Evolutionary conservation across 768 basidiomycete species (phyloP).

Genomic region (Lactarius hengduanensis): DNA sequence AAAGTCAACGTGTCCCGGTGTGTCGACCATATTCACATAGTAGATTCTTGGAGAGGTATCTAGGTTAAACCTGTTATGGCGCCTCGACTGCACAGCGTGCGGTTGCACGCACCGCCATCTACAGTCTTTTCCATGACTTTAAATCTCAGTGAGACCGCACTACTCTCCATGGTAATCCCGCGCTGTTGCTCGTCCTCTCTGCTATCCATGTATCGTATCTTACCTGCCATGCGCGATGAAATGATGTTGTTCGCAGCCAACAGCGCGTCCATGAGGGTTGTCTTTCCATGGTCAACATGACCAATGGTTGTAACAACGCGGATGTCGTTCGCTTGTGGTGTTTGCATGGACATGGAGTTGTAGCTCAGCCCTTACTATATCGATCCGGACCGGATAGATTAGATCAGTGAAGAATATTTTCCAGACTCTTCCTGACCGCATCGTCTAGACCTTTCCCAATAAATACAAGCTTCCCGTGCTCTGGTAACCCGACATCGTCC

Average conservation of each 20-base stretch:
- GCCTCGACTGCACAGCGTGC: conserved; percentile 18
- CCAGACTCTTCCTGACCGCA: conserved; percentile 53
- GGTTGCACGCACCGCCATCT: conserved; percentile 53
- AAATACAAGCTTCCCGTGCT: conserved; percentile 77
- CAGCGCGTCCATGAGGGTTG: conserved; percentile 91
- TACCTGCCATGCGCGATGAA: conserved; percentile 90
- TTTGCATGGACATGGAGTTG: conserved; percentile 15
- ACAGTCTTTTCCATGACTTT: conserved; percentile 62
- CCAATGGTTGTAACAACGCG: conserved; percentile 85
- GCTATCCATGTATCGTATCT: conserved; percentile 92
- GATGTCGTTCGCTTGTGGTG: conserved; percentile 45
- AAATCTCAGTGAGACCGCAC: conserved; percentile 88
- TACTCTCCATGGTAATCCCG: conserved; percentile 99
- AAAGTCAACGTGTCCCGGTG: conserved; percentile 98
- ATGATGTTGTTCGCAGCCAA: conserved; percentile 98
- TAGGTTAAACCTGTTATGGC: conserved; percentile 42
- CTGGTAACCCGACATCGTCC: conserved; percentile 49
- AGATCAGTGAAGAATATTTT: conserved; percentile 30
- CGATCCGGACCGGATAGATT: conserved; percentile 15
- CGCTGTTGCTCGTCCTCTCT: conserved; percentile 97
- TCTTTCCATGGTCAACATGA: conserved; percentile 96
- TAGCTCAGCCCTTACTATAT: not conserved
- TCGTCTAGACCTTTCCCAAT: conserved; percentile 80
- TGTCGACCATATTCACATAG: conserved; percentile 95
- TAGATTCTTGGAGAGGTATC: conserved; percentile 65